These are phyloP conservation scores for Stromatinia cepivora DNA, from an alignment of 2,329 filamentous ascomycete species.

Conservation along the genomic window DNA sequence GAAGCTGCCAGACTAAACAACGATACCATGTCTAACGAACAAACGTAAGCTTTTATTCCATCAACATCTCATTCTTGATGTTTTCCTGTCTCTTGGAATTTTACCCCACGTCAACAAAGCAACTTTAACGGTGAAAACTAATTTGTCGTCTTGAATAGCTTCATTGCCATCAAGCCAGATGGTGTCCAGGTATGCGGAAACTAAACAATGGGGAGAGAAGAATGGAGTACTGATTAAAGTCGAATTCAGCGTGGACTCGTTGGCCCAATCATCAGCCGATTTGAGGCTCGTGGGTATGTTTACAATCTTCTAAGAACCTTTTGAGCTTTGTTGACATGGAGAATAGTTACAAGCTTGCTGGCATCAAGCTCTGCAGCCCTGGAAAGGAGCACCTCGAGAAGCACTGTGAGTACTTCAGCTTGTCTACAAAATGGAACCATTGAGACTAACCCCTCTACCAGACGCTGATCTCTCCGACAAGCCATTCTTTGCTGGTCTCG, in stretches of 20 bases:
- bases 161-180: slow-evolving; percentile 99
- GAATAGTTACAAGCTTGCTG: slow-evolving; percentile 90
- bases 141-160: slow-evolving; percentile 57
- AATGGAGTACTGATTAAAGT: slow-evolving; percentile 26
- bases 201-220: neutral
- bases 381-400: slow-evolving; percentile 94
- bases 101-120: slow-evolving; percentile 17
- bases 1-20: slow-evolving; percentile 40
- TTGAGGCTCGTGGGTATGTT: slow-evolving; percentile 88
- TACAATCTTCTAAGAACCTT: neutral
- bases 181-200: slow-evolving; percentile 81
- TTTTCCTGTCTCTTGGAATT: neutral
- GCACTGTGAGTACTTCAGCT: slow-evolving; percentile 65
- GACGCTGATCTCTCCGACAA: slow-evolving; percentile 87
- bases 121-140: slow-evolving; percentile 34
- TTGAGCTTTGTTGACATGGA: slow-evolving; percentile 10
- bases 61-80: neutral
- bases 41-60: slow-evolving; percentile 62
- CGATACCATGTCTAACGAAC: slow-evolving; percentile 68
- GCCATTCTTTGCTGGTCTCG: slow-evolving; percentile 95
- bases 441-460: slow-evolving; percentile 37
- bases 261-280: slow-evolving; percentile 96
- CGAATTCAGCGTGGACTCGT: slow-evolving; percentile 81
- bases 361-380: slow-evolving; percentile 91
- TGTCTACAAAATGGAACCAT: slow-evolving; percentile 38